Percentiles rank a stretch among this genome's conserved stretches.
Evolutionary conservation across 208 protist genomes (phyloP).

Genomic region (Trypanosomatidae sp.): DNA sequence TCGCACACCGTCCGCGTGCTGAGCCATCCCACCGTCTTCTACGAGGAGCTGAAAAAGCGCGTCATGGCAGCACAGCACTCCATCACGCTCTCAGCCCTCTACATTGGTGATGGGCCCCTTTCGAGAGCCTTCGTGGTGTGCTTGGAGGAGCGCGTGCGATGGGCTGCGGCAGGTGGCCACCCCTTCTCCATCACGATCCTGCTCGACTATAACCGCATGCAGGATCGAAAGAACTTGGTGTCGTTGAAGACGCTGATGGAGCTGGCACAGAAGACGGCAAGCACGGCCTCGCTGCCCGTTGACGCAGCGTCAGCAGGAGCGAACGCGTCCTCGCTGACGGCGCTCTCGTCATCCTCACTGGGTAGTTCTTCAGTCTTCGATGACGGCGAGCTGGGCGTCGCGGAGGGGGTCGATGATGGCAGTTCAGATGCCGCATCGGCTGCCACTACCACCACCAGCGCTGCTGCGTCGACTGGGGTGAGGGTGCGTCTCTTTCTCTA

Average conservation of each 20-base stretch:
- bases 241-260: slow-evolving; percentile 51
- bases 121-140: slow-evolving; percentile 49
- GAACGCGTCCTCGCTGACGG: neutral
- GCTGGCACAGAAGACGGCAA: slow-evolving; percentile 25
- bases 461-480: slow-evolving; percentile 14
- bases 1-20: slow-evolving; percentile 52
- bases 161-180: slow-evolving; percentile 15
- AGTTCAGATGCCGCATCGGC: neutral
- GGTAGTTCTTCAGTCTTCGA: neutral
- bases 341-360: neutral
- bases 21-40: slow-evolving; percentile 59
- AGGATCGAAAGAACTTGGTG: slow-evolving; percentile 51
- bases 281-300: slow-evolving; percentile 12
- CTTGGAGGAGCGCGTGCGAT: slow-evolving; percentile 50
- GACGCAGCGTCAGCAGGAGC: neutral
- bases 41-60: slow-evolving; percentile 47
- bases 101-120: slow-evolving; percentile 80
- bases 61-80: slow-evolving; percentile 43
- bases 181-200: slow-evolving; percentile 59
- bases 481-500: slow-evolving; percentile 62
- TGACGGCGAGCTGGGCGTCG: slow-evolving; percentile 2
- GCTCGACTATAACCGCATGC: slow-evolving; percentile 88
- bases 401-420: neutral
- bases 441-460: neutral
- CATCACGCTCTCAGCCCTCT: slow-evolving; percentile 83